Conservation (phyloP, 805 yeast genomes). For the Sungouiozyma ichnusensis region DNA sequence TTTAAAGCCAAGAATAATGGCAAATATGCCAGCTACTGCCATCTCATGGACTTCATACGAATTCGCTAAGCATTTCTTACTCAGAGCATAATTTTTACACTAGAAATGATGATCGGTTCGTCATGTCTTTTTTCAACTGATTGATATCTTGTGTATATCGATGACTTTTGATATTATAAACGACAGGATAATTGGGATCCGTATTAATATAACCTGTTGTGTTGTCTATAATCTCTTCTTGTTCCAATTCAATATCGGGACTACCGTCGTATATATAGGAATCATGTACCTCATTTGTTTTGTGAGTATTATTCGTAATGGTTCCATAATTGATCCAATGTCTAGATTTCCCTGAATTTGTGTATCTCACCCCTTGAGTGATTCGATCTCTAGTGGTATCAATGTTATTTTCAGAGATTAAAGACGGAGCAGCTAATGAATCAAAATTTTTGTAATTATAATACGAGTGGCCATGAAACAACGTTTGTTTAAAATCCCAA, state of each 20-base stretch:
- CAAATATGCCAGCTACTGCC: conserved; percentile 93
- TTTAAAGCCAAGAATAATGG: conserved; percentile 78
- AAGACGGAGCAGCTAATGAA: conserved; percentile 40
- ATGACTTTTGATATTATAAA: conserved; percentile 23
- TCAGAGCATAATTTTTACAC: not conserved
- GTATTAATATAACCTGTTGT: conserved; percentile 19
- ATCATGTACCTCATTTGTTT: not conserved
- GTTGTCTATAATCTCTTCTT: conserved; percentile 21
- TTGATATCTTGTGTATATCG: conserved; percentile 18
- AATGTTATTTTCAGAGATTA: conserved; percentile 59
- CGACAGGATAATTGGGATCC: conserved; percentile 28
- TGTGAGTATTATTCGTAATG: conserved; percentile 3
- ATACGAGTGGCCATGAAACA: conserved; percentile 51
- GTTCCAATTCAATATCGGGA: conserved; percentile 5
- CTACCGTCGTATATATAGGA: not conserved
- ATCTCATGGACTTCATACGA: conserved; percentile 97
- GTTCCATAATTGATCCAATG: conserved; percentile 56
- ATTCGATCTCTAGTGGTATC: conserved; percentile 56
- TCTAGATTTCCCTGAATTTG: conserved; percentile 64
- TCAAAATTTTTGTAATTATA: conserved; percentile 81
- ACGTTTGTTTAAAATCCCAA: conserved; percentile 62
- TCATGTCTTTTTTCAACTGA: conserved; percentile 13
- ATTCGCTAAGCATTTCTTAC: conserved; percentile 62
- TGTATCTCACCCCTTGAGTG: conserved; percentile 74
- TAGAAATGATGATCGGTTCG: conserved; percentile 6